Conservation (phyloP, 306 rosid species). For the Cucumis sativus region Cucumber_9930_V3 NC_026661.2:15119501-15120000, state of each 20-base stretch:
- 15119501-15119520: too few species aligned
- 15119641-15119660: background rate
- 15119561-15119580: too few species aligned
- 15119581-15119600: too few species aligned
- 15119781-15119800: conserved; percentile 17
- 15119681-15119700: background rate
- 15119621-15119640: background rate
- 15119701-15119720: background rate
- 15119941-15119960: too few species aligned
- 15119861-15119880: conserved; percentile 45
- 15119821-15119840: conserved; percentile 39
- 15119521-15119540: too few species aligned
- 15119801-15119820: conserved; percentile 42
- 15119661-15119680: background rate
- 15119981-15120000: too few species aligned
- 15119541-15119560: too few species aligned
- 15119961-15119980: too few species aligned
- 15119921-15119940: too few species aligned
- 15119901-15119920: conserved; percentile 15
- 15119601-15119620: background rate
- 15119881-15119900: conserved; percentile 92
- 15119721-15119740: background rate
- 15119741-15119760: background rate
- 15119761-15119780: background rate
- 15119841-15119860: conserved; percentile 52